Conservation (phyloP, 106 monocot species). For the Platanthera guangdongensis region DNA sequence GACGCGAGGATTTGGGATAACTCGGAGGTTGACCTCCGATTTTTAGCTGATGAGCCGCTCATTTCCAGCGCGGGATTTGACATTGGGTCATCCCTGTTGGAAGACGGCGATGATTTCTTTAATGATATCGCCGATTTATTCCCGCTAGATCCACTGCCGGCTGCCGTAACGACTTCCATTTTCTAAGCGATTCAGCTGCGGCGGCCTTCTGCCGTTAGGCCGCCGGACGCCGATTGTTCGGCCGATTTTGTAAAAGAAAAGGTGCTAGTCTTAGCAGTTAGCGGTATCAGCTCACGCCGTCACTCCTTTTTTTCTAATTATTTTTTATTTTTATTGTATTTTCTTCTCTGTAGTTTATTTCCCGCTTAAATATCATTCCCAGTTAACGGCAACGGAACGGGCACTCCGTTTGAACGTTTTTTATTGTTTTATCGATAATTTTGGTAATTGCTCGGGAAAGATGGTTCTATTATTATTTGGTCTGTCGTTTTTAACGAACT, state of each 20-base stretch:
- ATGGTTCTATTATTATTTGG: not conserved
- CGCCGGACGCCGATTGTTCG: not conserved
- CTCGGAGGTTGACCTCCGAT: not conserved
- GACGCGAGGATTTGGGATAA: constrained; percentile 20
- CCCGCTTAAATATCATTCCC: not conserved
- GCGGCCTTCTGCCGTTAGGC: not conserved
- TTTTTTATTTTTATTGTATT: not conserved
- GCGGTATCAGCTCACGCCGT: not conserved
- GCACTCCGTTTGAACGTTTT: not conserved
- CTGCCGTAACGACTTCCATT: not conserved
- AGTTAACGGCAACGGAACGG: not conserved
- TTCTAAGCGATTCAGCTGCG: not conserved
- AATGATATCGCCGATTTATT: constrained; percentile 43
- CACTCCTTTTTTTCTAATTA: not conserved
- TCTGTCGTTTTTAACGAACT: constrained; percentile 4
- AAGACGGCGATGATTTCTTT: constrained; percentile 26
- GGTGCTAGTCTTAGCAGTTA: not conserved
- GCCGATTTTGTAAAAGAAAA: not conserved
- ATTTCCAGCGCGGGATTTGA: not conserved
- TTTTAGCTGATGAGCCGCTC: not conserved
- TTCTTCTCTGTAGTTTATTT: too few relatives aligned
- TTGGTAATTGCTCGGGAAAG: not conserved
- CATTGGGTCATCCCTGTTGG: not conserved
- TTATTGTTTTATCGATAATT: not conserved
- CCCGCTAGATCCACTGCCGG: constrained; percentile 14